Evolutionary conservation across 768 basidiomycete genomes (phyloP).

Genomic region (Russula sp.): DNA sequence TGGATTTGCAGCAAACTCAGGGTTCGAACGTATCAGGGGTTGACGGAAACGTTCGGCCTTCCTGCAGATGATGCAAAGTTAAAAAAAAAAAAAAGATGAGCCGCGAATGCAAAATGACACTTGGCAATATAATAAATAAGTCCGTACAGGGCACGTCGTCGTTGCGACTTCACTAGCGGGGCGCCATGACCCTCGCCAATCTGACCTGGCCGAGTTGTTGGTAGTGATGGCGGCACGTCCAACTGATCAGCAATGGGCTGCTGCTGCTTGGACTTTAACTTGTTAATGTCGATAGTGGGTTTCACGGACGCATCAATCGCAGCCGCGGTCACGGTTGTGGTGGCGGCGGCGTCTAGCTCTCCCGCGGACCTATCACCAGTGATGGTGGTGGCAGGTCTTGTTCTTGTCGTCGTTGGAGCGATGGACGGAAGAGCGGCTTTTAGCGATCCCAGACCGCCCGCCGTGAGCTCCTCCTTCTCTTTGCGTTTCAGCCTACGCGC

Average conservation of each 20-base stretch:
- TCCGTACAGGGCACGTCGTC: conserved; percentile 66
- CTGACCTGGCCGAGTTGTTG: conserved; percentile 43
- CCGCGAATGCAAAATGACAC: conserved; percentile 1
- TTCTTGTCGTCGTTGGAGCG: conserved; percentile 3
- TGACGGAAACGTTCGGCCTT: conserved; percentile 65
- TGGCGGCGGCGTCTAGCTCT: conserved; percentile 15
- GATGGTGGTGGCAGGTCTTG: background rate
- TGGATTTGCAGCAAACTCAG: conserved; percentile 63
- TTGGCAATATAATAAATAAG: background rate
- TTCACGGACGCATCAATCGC: background rate
- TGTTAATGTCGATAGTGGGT: background rate
- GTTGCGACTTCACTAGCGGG: conserved; percentile 59
- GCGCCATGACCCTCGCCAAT: conserved; percentile 65
- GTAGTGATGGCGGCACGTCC: background rate
- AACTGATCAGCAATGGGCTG: background rate
- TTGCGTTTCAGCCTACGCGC: conserved; percentile 66
- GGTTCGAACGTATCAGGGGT: conserved; percentile 64
- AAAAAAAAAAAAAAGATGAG: conserved; percentile 9
- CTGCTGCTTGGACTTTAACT: background rate
- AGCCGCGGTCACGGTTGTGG: background rate
- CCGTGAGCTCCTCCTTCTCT: conserved; percentile 45
- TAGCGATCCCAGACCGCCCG: conserved; percentile 37
- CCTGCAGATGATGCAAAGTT: conserved; percentile 41
- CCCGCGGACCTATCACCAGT: conserved; percentile 20
- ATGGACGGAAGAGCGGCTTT: conserved; percentile 55